phyloP scores from a whole-genome alignment of 164 flowering plant species.

The Kalanchoe fedtschenkoi region DNA sequence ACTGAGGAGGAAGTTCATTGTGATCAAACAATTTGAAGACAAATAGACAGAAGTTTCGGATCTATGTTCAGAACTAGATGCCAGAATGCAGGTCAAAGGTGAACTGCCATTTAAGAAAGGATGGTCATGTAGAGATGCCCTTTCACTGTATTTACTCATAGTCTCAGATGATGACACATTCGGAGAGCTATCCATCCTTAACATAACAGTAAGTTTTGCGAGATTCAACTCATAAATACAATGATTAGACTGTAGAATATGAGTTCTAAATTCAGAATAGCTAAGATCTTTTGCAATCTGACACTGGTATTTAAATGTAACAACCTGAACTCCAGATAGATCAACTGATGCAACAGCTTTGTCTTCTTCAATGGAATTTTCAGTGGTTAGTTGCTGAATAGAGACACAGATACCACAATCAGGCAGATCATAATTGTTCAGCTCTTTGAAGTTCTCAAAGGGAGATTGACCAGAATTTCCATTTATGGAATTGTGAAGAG shows the following conservation, averaged over 20 bases:
- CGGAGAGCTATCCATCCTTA: conserved; percentile 19
- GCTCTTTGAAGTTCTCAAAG: conserved; percentile 10
- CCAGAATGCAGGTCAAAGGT: conserved; percentile 16
- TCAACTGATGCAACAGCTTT: conserved; percentile 20
- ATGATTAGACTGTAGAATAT: conserved; percentile 23
- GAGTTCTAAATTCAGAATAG: conserved; percentile 19
- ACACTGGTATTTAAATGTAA: conserved; percentile 31
- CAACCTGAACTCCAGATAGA: conserved; percentile 22
- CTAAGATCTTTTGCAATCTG: conserved; percentile 14
- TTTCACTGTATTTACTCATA: conserved; percentile 13
- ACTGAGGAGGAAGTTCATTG: conserved; percentile 26
- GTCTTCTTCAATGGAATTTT: conserved; percentile 32
- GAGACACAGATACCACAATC: conserved; percentile 45
- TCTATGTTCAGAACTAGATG: conserved; percentile 14
- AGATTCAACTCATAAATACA: conserved; percentile 45
- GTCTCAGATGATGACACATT: conserved; percentile 16
- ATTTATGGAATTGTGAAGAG: conserved; percentile 35
- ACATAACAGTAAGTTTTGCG: conserved; percentile 28
- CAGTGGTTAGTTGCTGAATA: conserved; percentile 21
- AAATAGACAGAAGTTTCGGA: conserved; percentile 12
- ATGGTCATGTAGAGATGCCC: conserved; percentile 17
- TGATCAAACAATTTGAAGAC: conserved; percentile 23
- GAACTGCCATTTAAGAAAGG: conserved; percentile 13
- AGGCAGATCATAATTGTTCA: conserved; percentile 22
- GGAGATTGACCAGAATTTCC: conserved; percentile 10